These are phyloP conservation scores for Chiua sp. DNA, from an alignment of 1,284 basidiomycete genomes.

Conservation along the genomic window DNA sequence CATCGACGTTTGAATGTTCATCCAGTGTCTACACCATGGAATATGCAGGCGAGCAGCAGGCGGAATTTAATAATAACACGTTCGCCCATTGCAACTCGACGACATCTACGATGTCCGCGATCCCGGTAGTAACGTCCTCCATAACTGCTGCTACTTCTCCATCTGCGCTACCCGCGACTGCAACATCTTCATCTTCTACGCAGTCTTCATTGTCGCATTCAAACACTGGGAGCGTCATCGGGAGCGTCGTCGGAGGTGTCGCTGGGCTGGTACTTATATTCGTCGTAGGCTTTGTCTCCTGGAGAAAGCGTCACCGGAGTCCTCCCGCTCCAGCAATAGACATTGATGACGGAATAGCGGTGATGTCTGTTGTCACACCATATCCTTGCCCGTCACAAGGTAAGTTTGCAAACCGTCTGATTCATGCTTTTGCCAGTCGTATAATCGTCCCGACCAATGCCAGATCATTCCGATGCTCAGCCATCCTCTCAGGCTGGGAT, in stretches of 20 bases:
- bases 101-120: neutral
- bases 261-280: conserved; percentile 6
- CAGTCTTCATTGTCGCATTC: neutral
- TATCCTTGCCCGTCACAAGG: neutral
- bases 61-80: conserved; percentile 28
- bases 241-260: conserved; percentile 14
- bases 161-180: neutral
- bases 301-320: conserved; percentile 4
- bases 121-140: neutral
- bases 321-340: neutral
- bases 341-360: neutral
- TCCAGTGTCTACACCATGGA: conserved; percentile 28
- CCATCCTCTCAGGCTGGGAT: neutral
- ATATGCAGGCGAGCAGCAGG: conserved; percentile 21
- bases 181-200: neutral
- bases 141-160: neutral
- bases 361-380: neutral
- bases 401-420: neutral
- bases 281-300: neutral
- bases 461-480: neutral
- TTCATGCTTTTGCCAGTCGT: neutral
- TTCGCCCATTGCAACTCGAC: conserved; percentile 33
- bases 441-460: neutral
- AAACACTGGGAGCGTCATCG: conserved; percentile 3
- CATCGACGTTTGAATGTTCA: neutral